Evolutionary conservation across 768 basidiomycete species (phyloP), one percentile per base, ranked within the genome.

Genomic region (Cystobasidiopsis lactophilus): DNA sequence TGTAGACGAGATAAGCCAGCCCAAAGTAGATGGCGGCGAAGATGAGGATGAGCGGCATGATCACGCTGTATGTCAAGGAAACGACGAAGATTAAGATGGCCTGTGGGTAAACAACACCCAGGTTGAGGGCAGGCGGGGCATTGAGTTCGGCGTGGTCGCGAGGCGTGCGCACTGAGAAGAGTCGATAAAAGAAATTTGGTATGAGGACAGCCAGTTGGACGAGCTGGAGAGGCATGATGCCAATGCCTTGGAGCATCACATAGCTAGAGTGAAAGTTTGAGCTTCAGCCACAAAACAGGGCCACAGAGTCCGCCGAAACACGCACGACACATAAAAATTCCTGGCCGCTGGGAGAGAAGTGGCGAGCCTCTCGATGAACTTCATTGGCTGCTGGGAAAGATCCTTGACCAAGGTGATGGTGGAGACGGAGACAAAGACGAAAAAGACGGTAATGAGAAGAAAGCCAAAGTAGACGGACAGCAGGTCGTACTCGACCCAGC

Each of bases 11-110:
- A 26, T 98, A 98, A 5, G 76, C 85, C 37, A 82, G 71, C n/a
- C 88, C 91, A 60, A 98, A 98, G 68, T 98, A 98, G 49, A 91
- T 69, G 1, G 91, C 85, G 13, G 91, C 85, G 63, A 96, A 96
- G 27, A 93, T 75, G 52, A 96, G 74, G 65, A 96, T 93, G 58
- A 93, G 73, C 0, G 93, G 93, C 56, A 93, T 85, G 13, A 91
- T 82, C 58, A 98, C 82, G 66, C 86, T 89, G 71, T 96, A 96
- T 33, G 89, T 72, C 61, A 98, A 70, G 35, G 84, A 89, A 67
- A 98, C 82, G 57, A 86, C 82, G 67, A 95, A 96, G 65, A 96
- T 80, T 40, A 98, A 72, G 54, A 96, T 85, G 4, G 89, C 83
- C 64, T 95, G 91, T 0, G 93, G 93, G 65, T 95, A 98, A 11